Percentiles rank a stretch among this genome's conserved stretches.
Conservation (phyloP, 495 filamentous ascomycete genomes). For the Niebla homalea region DNA sequence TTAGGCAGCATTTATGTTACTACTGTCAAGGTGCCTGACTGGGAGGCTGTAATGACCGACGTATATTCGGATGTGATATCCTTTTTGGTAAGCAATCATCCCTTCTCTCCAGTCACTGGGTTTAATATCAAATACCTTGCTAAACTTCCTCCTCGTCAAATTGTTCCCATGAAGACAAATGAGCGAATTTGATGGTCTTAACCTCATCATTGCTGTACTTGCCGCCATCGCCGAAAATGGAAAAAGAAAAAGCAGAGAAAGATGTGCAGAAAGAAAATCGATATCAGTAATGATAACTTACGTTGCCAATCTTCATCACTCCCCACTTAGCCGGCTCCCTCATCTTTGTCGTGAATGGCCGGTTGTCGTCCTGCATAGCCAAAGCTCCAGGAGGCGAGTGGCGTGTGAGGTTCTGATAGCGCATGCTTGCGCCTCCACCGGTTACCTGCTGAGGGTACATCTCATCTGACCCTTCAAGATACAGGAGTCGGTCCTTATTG, state of each 20-base stretch:
- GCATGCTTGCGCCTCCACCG: conserved; percentile 7
- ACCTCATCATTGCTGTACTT: no score
- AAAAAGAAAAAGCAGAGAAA: background rate
- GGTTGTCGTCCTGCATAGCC: background rate
- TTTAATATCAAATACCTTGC: no score
- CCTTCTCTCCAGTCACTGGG: no score
- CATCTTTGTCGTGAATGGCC: conserved; percentile 13
- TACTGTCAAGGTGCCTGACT: no score
- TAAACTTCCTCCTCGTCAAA: no score
- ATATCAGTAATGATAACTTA: conserved; percentile 18
- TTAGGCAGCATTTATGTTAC: no score
- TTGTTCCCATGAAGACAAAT: no score
- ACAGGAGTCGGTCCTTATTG: conserved; percentile 4
- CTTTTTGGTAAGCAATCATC: no score
- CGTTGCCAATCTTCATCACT: conserved; percentile 36
- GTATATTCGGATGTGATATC: no score
- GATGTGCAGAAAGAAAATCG: background rate
- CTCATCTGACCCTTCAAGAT: conserved; percentile 14
- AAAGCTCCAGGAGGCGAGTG: conserved; percentile 4
- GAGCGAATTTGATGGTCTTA: no score
- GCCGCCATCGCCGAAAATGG: background rate
- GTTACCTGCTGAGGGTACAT: conserved; percentile 9
- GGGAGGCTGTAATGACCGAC: no score
- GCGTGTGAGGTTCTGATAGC: conserved; percentile 11
- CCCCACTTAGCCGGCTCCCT: conserved; percentile 21